phyloP scores from a whole-genome alignment of 768 basidiomycete species.

The Phlebiopsis flavidoalba region DNA sequence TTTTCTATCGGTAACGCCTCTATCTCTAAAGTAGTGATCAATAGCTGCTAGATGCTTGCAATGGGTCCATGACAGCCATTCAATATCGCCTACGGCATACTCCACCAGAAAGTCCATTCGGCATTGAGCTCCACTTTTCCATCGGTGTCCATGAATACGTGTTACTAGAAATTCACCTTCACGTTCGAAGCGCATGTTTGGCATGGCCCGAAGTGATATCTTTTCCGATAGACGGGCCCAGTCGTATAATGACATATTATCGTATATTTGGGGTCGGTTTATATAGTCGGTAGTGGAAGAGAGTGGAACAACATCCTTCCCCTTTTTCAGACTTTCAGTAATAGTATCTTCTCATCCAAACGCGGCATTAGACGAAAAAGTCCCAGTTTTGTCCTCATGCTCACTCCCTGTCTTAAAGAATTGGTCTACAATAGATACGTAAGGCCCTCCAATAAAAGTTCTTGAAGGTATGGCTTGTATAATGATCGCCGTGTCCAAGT shows the following conservation, averaged over 20 bases:
- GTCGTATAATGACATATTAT: conserved; percentile 17
- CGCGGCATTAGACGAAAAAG: background rate
- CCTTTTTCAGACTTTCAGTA: background rate
- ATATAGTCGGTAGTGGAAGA: conserved; percentile 9
- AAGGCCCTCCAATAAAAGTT: conserved; percentile 7
- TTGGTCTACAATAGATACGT: background rate
- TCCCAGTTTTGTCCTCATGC: background rate
- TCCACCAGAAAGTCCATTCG: background rate
- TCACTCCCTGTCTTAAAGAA: background rate
- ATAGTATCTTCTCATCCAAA: background rate
- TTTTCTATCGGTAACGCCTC: no score
- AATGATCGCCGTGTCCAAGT: conserved; percentile 8
- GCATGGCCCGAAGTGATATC: background rate
- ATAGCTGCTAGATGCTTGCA: background rate
- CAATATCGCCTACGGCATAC: background rate
- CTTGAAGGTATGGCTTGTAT: conserved; percentile 8
- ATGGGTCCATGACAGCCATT: background rate
- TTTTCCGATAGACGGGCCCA: conserved; percentile 13
- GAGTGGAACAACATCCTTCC: background rate
- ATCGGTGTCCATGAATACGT: background rate
- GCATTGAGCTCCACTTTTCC: background rate
- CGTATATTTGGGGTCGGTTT: conserved; percentile 11
- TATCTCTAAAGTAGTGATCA: background rate
- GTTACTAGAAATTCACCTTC: background rate
- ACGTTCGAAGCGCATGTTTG: background rate